These are phyloP conservation scores for Talaromyces trachyspermus DNA, from an alignment of 495 filamentous ascomycete genomes.

Conservation along the genomic window DNA sequence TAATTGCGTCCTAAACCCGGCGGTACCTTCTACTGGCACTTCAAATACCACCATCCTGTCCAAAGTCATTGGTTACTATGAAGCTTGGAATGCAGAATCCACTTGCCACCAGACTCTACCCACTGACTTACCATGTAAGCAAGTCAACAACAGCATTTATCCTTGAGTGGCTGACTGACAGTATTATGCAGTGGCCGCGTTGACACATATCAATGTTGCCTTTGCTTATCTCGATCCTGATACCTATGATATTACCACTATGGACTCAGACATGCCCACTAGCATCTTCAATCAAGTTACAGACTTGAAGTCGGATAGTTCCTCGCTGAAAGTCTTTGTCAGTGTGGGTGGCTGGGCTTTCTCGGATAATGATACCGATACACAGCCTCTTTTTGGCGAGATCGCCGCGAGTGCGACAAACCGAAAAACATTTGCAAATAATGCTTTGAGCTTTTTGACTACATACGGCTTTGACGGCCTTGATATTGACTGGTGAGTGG, in stretches of 20 bases:
- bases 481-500: slow-evolving; percentile 28
- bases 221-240: slow-evolving; percentile 10
- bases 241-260: slow-evolving; percentile 9
- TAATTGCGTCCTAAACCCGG: slow-evolving; percentile 11
- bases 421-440: slow-evolving; percentile 25
- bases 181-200: slow-evolving; percentile 8
- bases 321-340: slow-evolving; percentile 7
- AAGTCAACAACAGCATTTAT: slow-evolving; percentile 8
- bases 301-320: slow-evolving; percentile 10
- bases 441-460: slow-evolving; percentile 30
- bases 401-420: slow-evolving; percentile 11
- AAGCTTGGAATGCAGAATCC: neutral
- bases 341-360: slow-evolving; percentile 12
- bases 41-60: neutral
- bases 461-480: slow-evolving; percentile 41
- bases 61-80: neutral
- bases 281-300: slow-evolving; percentile 6
- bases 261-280: slow-evolving; percentile 1
- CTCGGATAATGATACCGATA: slow-evolving; percentile 11
- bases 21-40: slow-evolving; percentile 6
- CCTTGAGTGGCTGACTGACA: slow-evolving; percentile 12
- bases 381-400: slow-evolving; percentile 2
- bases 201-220: slow-evolving; percentile 14
- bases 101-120: neutral
- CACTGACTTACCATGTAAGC: slow-evolving; percentile 7